Evolutionary conservation across 371 early-diverging fungal genomes (phyloP).

Genomic region (Circinella minor): DNA sequence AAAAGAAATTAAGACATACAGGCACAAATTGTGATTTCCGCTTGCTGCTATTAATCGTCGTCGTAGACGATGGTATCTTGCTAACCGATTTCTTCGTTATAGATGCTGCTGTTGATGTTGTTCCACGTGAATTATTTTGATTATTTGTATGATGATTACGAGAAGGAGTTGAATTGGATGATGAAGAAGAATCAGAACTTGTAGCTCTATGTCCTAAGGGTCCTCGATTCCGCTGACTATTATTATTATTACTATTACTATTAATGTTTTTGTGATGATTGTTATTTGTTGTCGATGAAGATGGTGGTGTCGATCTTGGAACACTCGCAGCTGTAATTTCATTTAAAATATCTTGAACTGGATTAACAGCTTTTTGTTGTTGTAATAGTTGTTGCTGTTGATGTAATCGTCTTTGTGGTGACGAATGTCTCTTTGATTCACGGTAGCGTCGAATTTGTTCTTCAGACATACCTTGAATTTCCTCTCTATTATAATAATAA

Average conservation of each 20-base stretch:
- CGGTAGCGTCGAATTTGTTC: constrained; percentile 6
- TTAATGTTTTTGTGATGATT: neutral
- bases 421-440: neutral
- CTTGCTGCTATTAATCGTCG: neutral
- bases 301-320: neutral
- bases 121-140: neutral
- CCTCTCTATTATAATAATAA: constrained; percentile 1
- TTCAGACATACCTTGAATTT: constrained; percentile 11
- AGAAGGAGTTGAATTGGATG: constrained; percentile 9
- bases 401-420: constrained; percentile 4
- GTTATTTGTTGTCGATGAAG: neutral
- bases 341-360: constrained; percentile 17
- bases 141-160: neutral
- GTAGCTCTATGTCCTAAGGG: neutral
- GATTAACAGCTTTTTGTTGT: neutral
- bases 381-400: neutral
- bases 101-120: neutral
- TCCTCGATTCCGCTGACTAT: neutral
- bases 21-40: neutral
- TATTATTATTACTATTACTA: neutral
- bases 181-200: constrained; percentile 2
- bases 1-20: neutral
- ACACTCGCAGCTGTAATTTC: constrained; percentile 15
- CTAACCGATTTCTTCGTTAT: neutral
- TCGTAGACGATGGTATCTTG: neutral